A percentile compares a stretch with the other conserved stretches of the same genome.
Evolutionary conservation across 805 yeast species (phyloP).

Genomic region (Candida stauntonica): DNA sequence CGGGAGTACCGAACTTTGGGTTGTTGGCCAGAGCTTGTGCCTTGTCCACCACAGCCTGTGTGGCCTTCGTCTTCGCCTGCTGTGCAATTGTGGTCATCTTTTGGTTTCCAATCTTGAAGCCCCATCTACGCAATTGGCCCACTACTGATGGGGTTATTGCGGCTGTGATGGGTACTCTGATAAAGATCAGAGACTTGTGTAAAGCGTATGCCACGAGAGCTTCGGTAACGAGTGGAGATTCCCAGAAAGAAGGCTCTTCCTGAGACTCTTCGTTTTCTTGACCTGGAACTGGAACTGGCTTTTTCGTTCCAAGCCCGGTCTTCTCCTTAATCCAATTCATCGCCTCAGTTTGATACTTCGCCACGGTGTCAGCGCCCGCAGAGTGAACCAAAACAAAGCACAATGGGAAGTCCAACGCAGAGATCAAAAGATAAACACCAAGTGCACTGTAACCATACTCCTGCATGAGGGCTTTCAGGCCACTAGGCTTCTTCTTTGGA

Average conservation of each 20-base stretch:
- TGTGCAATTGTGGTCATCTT: slow-evolving; percentile 39
- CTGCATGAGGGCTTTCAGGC: slow-evolving; percentile 60
- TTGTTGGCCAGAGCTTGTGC: slow-evolving; percentile 38
- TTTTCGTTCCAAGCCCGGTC: slow-evolving; percentile 50
- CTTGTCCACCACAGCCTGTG: slow-evolving; percentile 24
- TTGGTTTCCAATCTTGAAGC: slow-evolving; percentile 67
- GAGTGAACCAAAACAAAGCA: slow-evolving; percentile 82
- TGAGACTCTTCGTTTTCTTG: slow-evolving; percentile 5
- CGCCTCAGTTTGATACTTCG: slow-evolving; percentile 55
- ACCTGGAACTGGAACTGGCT: slow-evolving; percentile 21
- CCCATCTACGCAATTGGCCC: slow-evolving; percentile 60
- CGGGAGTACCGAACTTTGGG: slow-evolving; percentile 49
- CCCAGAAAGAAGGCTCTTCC: slow-evolving; percentile 21
- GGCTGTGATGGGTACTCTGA: slow-evolving; percentile 86
- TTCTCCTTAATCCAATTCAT: slow-evolving; percentile 38
- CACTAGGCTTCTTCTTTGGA: slow-evolving; percentile 21
- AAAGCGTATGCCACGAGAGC: slow-evolving; percentile 88
- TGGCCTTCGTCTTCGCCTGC: slow-evolving; percentile 30
- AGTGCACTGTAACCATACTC: slow-evolving; percentile 91
- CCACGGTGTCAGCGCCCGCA: slow-evolving; percentile 78
- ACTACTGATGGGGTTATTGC: slow-evolving; percentile 86
- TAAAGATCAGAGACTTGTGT: slow-evolving; percentile 80
- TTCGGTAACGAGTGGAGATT: slow-evolving; percentile 64
- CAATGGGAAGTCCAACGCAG: slow-evolving; percentile 74
- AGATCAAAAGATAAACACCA: slow-evolving; percentile 75